phyloP scores from a whole-genome alignment of 1,284 basidiomycete species.

The Ustilago tritici region DNA sequence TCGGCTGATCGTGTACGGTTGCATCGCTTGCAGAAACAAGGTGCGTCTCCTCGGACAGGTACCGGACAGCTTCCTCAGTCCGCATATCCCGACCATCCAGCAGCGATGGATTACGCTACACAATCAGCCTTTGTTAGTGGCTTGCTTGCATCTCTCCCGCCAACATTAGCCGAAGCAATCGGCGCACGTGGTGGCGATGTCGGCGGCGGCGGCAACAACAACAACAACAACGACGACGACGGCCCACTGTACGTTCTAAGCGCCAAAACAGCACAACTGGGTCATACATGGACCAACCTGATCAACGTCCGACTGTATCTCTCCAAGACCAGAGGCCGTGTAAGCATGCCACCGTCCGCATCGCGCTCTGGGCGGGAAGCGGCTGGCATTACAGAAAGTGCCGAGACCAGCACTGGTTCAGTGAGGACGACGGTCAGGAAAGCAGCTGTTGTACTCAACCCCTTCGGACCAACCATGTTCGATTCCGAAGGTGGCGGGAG shows the following conservation, averaged over 20 bases:
- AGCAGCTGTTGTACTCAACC: constrained; percentile 35
- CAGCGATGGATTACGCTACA: constrained; percentile 19
- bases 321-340: constrained; percentile 30
- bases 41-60: background rate
- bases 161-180: constrained; percentile 27
- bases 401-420: background rate
- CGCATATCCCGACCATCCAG: constrained; percentile 17
- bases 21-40: background rate
- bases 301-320: constrained; percentile 54
- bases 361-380: too few species aligned
- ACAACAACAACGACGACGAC: background rate
- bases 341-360: constrained; percentile 1
- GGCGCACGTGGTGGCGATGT: constrained; percentile 1
- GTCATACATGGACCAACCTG: constrained; percentile 58
- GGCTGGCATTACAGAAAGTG: background rate
- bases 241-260: constrained; percentile 17
- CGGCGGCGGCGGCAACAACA: too few species aligned
- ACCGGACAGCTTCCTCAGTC: background rate
- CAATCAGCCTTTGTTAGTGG: constrained; percentile 41
- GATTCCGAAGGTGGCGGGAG: background rate
- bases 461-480: constrained; percentile 30
- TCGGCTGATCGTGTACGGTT: constrained; percentile 17
- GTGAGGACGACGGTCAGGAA: constrained; percentile 27
- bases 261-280: constrained; percentile 52
- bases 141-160: constrained; percentile 32